Evolutionary conservation across 306 rosid species (phyloP), one percentile per base, ranked within the genome.

Genomic region (Styphnolobium japonicum): DNA sequence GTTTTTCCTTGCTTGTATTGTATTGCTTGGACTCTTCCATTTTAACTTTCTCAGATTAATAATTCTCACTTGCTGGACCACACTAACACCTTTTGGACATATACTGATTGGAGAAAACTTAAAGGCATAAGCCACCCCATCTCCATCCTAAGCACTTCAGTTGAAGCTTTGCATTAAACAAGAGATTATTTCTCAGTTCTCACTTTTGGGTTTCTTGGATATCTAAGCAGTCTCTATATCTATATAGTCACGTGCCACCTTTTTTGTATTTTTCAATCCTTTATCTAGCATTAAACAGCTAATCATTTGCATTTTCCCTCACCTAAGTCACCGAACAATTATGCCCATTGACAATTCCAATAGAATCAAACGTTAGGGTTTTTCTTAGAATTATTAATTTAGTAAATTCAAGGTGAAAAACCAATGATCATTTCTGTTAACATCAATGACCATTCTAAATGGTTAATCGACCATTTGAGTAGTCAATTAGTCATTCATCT

Each of bases 51-150:
- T 43, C 10, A 16, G 43, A 25, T 48, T 7, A 72, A 78, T 78
- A 29, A 78, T 73, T 78, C 77, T 27, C 71, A 36, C 57, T 45
- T 25, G 12, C 15, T 56, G 72, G 80, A 8, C 62, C 71, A 33
- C 69, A 53, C 39, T 34, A 43, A 6, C 73, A 67, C 18, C 69
- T 53, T 43, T 76, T 49, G 15, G 12, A 46, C 49, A 58, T 60
- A 37, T 15, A 48, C 18, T 23, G 4, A 45, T 40, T 18, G 7
- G 48, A 45, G 37, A 48, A 56, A 67, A 81, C 42, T 10, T 40
- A 39, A 75, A 58, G 40, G 33, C 19, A 48, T 27, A 42, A 71
- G 18, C 33, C 57, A 29, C 46, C 39, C 42, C 31, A 45, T 73
- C 34, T 36, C 73, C 64, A 62, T 81, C 64, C 42, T 22, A 52